Percentiles rank a stretch among this genome's conserved stretches.
Evolutionary conservation across 352 stramenopile genomes (phyloP).

Genomic region (Pythium rhizo-oryzae): DNA sequence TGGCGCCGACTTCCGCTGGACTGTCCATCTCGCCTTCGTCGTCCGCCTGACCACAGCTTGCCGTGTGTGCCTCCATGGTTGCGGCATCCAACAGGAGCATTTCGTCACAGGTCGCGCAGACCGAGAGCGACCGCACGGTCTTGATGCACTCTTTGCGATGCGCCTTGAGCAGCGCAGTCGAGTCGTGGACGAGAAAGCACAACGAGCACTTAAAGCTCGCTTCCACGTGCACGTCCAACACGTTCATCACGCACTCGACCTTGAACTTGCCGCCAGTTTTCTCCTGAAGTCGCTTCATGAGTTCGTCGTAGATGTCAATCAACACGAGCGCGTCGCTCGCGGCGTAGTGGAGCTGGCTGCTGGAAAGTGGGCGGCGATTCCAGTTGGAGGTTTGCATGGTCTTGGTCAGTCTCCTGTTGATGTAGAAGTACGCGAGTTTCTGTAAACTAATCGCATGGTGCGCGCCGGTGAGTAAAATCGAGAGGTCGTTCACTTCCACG

Average conservation of each 20-base stretch:
- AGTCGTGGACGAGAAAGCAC: conserved; percentile 52
- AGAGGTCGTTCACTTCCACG: conserved; percentile 80
- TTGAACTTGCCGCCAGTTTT: conserved; percentile 37
- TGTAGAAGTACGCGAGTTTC: conserved; percentile 77
- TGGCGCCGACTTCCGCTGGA: conserved; percentile 22
- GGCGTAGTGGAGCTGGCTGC: conserved; percentile 67
- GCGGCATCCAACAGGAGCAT: conserved; percentile 49
- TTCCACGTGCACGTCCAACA: conserved; percentile 62
- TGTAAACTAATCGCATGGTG: conserved; percentile 71
- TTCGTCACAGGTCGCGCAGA: conserved; percentile 50
- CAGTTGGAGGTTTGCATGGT: conserved; percentile 84
- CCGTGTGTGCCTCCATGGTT: conserved; percentile 47
- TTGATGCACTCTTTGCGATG: conserved; percentile 51
- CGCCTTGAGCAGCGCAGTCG: conserved; percentile 36
- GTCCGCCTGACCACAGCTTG: conserved; percentile 34
- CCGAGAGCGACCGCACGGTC: conserved; percentile 37
- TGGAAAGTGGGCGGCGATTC: conserved; percentile 60
- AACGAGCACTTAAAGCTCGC: conserved; percentile 50
- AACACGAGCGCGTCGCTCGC: conserved; percentile 72
- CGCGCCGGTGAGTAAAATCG: conserved; percentile 46
- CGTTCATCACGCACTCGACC: conserved; percentile 52
- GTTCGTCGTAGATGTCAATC: conserved; percentile 69
- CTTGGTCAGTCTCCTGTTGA: conserved; percentile 68
- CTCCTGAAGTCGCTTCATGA: conserved; percentile 41
- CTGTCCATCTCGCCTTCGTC: conserved; percentile 18